phyloP scores from a whole-genome alignment of 2,329 filamentous ascomycete species.

The Trichothecium roseum region DNA sequence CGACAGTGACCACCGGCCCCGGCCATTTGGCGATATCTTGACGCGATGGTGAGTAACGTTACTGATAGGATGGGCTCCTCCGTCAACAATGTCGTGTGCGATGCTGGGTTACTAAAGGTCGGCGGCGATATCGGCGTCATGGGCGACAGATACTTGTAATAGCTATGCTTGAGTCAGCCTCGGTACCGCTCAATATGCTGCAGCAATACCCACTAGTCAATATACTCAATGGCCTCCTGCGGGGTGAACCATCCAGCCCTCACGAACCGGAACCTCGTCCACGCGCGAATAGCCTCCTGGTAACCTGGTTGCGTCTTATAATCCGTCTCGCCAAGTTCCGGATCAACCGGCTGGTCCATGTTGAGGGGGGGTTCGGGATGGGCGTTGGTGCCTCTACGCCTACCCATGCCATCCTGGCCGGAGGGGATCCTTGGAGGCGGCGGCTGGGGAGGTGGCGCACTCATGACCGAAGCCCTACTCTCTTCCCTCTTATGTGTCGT shows the following conservation, averaged over 20 bases:
- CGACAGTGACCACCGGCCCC: constrained; percentile 75
- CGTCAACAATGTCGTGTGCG: constrained; percentile 68
- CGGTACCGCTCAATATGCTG: background rate
- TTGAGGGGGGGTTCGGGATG: background rate
- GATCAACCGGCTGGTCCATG: constrained; percentile 33
- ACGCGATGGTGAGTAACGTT: constrained; percentile 83
- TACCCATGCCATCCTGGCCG: constrained; percentile 3
- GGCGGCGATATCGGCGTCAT: constrained; percentile 90
- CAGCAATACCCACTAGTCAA: constrained; percentile 61
- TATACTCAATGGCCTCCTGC: constrained; percentile 84
- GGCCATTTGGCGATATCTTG: constrained; percentile 70
- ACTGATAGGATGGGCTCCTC: constrained; percentile 91
- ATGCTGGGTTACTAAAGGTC: constrained; percentile 74
- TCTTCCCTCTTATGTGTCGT: constrained; percentile 17
- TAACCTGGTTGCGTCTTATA: constrained; percentile 43
- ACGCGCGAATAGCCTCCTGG: constrained; percentile 68
- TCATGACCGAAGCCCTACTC: constrained; percentile 14
- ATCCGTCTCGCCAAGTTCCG: constrained; percentile 31
- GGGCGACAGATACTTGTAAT: constrained; percentile 83
- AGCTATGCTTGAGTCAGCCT: constrained; percentile 35
- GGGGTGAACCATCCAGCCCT: constrained; percentile 93
- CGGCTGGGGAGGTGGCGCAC: constrained; percentile 9
- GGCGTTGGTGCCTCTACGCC: background rate
- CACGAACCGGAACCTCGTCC: constrained; percentile 90
- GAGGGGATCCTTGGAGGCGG: background rate